Base-by-base conservation (phyloP, 139 green algal genomes). In the Haematococcus lacustris region DNA sequence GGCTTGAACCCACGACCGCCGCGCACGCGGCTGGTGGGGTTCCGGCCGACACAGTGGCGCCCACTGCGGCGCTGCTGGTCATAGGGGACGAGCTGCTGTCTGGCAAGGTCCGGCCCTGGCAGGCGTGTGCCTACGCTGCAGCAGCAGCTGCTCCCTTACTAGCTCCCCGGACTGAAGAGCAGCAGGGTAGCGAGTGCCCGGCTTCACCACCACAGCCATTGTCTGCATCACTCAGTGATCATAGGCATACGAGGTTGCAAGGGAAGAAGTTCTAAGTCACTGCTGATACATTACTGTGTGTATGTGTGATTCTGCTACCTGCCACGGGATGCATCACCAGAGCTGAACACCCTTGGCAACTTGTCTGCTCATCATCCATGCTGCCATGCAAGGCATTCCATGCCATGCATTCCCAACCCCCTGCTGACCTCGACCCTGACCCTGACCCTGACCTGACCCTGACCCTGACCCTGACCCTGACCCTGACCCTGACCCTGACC, bases 41-140 rank as follows among this genome's bases (percentile, higher is more conserved):
- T n/a, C n/a, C n/a, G n/a, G n/a, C n/a, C n/a, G n/a, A n/a, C n/a
- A n/a, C n/a, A n/a, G n/a, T n/a, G n/a, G 75, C 51, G 0, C 73
- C 71, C 51, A 74, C 63, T 26, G 79, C 85, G 23, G 85, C 73
- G 26, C 62, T 90, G 9, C 66, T 90, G 17, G 68, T 86, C 1
- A 43, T 88, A 4, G 85, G 85, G 1, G 85, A 97, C 62, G 92
- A 97, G 78, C 82, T 97, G 28, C 76, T 97, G 25, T 82, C 73
- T 1, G 92, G 92, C 9, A 86, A 83, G 61, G 87, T 88, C 57
- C 0, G 75, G 38, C n/a, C n/a, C n/a, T n/a, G n/a, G n/a, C n/a
- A n/a, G n/a, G n/a, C n/a, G n/a, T n/a, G n/a, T n/a, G n/a, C n/a
- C n/a, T n/a, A n/a, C n/a, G n/a, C n/a, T n/a, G n/a, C n/a, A n/a